Conservation (phyloP, 495 filamentous ascomycete genomes). For the Aspergillus ostianus region DNA sequence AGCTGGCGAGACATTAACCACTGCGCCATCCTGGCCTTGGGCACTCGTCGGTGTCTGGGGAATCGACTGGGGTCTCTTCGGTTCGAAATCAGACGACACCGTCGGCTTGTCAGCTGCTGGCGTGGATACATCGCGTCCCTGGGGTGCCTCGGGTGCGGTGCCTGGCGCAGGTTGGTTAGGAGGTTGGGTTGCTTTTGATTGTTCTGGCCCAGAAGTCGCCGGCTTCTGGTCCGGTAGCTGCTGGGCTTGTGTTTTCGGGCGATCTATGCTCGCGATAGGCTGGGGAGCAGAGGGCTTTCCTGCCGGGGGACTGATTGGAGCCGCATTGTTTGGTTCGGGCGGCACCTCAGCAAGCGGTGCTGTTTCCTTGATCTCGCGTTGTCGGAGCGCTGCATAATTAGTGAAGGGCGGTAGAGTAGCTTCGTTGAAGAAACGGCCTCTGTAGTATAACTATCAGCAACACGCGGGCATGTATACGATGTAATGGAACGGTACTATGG, state of each 20-base stretch:
- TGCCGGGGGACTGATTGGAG: slow-evolving; percentile 20
- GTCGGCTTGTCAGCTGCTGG: slow-evolving; percentile 12
- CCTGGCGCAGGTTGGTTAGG: slow-evolving; percentile 15
- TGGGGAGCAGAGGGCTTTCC: slow-evolving; percentile 22
- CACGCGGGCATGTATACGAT: slow-evolving; percentile 17
- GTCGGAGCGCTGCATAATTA: slow-evolving; percentile 39
- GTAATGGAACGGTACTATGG: slow-evolving; percentile 10
- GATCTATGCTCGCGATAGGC: slow-evolving; percentile 22
- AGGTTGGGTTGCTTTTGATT: slow-evolving; percentile 6
- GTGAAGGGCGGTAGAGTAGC: slow-evolving; percentile 62
- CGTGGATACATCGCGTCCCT: slow-evolving; percentile 12
- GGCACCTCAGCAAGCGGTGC: slow-evolving; percentile 19
- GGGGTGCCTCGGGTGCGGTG: slow-evolving; percentile 14
- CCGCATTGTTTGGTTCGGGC: slow-evolving; percentile 18
- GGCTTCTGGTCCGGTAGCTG: slow-evolving; percentile 13
- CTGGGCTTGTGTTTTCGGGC: slow-evolving; percentile 16
- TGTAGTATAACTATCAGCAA: slow-evolving; percentile 40
- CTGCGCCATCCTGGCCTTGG: slow-evolving; percentile 23
- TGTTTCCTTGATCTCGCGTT: slow-evolving; percentile 30
- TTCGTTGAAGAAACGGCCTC: slow-evolving; percentile 71
- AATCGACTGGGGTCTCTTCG: slow-evolving; percentile 19
- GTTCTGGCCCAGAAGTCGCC: slow-evolving; percentile 6
- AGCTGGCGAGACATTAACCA: slow-evolving; percentile 16
- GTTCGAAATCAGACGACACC: slow-evolving; percentile 13
- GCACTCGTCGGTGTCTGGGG: slow-evolving; percentile 25